Evolutionary conservation across 208 protist species (phyloP).

Genomic region (Wallacemonas sp.): DNA sequence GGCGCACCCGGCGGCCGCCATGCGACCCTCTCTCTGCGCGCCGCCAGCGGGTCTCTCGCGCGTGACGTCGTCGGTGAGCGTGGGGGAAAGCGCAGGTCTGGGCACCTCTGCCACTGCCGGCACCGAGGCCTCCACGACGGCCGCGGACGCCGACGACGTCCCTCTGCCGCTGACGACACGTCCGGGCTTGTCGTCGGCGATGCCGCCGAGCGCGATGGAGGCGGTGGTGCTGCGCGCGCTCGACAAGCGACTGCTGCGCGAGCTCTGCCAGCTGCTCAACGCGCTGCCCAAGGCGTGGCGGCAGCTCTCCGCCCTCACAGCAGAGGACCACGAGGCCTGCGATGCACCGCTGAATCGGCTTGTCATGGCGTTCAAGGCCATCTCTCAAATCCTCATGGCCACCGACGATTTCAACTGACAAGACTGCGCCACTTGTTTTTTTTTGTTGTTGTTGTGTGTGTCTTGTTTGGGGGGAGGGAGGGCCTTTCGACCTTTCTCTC

Average conservation of each 20-base stretch:
- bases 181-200: too few relatives aligned
- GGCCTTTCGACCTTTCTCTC: too few relatives aligned
- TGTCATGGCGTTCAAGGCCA: slow-evolving; percentile 58
- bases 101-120: neutral
- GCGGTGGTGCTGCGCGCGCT: slow-evolving; percentile 39
- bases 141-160: too few relatives aligned
- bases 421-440: neutral
- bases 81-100: neutral
- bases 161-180: neutral
- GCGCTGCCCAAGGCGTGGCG: slow-evolving; percentile 62
- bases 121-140: too few relatives aligned
- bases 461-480: too few relatives aligned
- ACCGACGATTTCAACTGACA: slow-evolving; percentile 57
- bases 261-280: slow-evolving; percentile 67
- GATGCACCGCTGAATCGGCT: slow-evolving; percentile 61
- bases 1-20: slow-evolving; percentile 31
- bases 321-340: slow-evolving; percentile 54
- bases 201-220: slow-evolving; percentile 2
- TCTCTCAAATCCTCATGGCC: slow-evolving; percentile 80
- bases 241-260: slow-evolving; percentile 62
- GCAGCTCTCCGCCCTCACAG: slow-evolving; percentile 46
- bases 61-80: neutral
- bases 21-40: slow-evolving; percentile 24
- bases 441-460: neutral
- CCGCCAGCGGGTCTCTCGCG: slow-evolving; percentile 14